Evolutionary conservation across 768 basidiomycete species (phyloP).

Genomic region (Tremella mesenterica): DNA sequence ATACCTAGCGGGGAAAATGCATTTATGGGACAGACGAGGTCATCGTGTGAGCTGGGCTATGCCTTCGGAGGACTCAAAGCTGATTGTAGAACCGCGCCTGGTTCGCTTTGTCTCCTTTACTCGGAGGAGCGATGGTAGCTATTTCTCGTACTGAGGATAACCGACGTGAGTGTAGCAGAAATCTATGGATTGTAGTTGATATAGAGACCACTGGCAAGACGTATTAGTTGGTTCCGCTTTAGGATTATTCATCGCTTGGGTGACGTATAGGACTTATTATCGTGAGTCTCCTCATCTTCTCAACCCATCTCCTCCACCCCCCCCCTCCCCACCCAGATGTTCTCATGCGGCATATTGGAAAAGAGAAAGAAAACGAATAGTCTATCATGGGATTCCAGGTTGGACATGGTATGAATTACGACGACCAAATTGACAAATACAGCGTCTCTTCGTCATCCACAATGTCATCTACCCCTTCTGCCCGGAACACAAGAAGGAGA

Average conservation of each 20-base stretch:
- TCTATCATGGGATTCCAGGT: no score
- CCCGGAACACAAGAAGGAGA: slow-evolving; percentile 18
- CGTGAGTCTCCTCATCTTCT: slow-evolving; percentile 21
- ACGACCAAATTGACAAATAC: not conserved
- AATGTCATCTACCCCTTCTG: slow-evolving; percentile 40
- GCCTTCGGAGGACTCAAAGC: not conserved
- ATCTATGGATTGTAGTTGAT: not conserved
- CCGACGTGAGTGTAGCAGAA: slow-evolving; percentile 54
- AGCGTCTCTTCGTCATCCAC: slow-evolving; percentile 35
- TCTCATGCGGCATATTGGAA: not conserved
- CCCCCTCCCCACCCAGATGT: not conserved
- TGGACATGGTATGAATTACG: not conserved
- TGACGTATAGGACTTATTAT: slow-evolving; percentile 41
- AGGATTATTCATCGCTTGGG: slow-evolving; percentile 54
- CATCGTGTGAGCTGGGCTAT: slow-evolving; percentile 45
- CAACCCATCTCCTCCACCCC: slow-evolving; percentile 24
- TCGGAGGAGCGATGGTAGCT: slow-evolving; percentile 55
- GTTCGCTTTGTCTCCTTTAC: slow-evolving; percentile 67
- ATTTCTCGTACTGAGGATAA: slow-evolving; percentile 81
- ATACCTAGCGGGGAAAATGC: slow-evolving; percentile 85
- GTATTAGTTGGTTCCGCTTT: slow-evolving; percentile 69
- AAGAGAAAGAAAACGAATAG: no score
- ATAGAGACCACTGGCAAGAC: slow-evolving; percentile 81
- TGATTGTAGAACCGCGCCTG: slow-evolving; percentile 51
- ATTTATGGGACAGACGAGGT: slow-evolving; percentile 74